These are phyloP conservation scores for Moesziomyces aphidis DNA, from an alignment of 1,284 basidiomycete species.

Conservation along the genomic window DNA sequence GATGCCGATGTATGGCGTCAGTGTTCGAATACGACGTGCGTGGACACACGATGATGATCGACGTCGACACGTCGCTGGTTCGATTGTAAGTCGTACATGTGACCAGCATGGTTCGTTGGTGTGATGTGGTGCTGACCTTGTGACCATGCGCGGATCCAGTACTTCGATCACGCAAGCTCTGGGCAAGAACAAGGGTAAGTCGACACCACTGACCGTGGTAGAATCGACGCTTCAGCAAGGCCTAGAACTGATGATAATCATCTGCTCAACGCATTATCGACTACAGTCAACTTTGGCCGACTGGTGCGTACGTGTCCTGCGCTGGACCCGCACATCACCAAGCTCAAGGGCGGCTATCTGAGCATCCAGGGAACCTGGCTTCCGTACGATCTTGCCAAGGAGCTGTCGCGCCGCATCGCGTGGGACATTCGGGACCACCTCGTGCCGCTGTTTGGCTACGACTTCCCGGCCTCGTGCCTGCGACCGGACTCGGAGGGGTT, in stretches of 20 bases:
- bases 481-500: conserved; percentile 50
- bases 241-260: background rate
- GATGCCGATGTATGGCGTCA: conserved; percentile 1
- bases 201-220: too few species aligned
- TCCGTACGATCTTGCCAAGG: conserved; percentile 44
- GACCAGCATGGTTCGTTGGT: too few species aligned
- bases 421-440: conserved; percentile 49
- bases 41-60: conserved; percentile 52
- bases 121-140: too few species aligned
- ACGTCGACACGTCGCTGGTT: conserved; percentile 48
- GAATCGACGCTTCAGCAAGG: too few species aligned
- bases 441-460: conserved; percentile 50
- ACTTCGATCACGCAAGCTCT: conserved; percentile 54
- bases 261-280: background rate
- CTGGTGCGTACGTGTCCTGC: conserved; percentile 37
- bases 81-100: conserved; percentile 36
- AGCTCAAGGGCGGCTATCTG: conserved; percentile 53
- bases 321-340: conserved; percentile 44
- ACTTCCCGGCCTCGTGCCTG: conserved; percentile 44
- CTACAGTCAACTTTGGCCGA: conserved; percentile 43
- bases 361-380: conserved; percentile 59
- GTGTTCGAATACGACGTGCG: conserved; percentile 51
- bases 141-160: conserved; percentile 3
- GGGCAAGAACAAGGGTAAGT: conserved; percentile 47
- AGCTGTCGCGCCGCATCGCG: conserved; percentile 50